A percentile compares a stretch with the other conserved stretches of the same genome.
phyloP scores from a whole-genome alignment of 2,329 filamentous ascomycete species.

The Calonectria hawksworthii region DNA sequence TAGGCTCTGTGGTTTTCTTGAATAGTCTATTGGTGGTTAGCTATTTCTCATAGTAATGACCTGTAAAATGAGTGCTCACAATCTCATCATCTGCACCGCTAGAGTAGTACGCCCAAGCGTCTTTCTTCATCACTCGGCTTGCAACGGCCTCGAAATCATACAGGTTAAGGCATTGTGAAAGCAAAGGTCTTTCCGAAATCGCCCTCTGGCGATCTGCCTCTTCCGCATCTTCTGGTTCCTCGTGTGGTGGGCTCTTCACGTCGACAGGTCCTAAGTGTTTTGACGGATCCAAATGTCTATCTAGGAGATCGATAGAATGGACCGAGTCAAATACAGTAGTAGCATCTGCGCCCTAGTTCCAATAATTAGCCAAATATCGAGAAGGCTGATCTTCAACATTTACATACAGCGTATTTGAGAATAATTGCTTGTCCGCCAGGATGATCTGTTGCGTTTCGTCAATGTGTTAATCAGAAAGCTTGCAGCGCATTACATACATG shows the following conservation, averaged over 20 bases:
- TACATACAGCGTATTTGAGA: conserved; percentile 85
- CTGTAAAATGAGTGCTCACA: conserved; percentile 40
- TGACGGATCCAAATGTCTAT: conserved; percentile 84
- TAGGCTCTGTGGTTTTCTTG: conserved; percentile 96
- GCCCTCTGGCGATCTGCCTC: conserved; percentile 78
- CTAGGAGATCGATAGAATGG: conserved; percentile 87
- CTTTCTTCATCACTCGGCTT: conserved; percentile 91
- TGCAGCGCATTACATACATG: not conserved
- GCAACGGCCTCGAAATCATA: conserved; percentile 97
- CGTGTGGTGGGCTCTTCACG: conserved; percentile 84
- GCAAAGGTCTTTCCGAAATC: conserved; percentile 79
- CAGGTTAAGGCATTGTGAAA: conserved; percentile 93
- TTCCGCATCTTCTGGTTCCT: conserved; percentile 74
- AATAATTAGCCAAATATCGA: conserved; percentile 21
- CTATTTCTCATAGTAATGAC: not conserved
- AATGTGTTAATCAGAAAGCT: not conserved
- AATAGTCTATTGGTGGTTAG: conserved; percentile 74
- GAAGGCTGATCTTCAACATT: not conserved
- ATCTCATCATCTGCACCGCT: conserved; percentile 77
- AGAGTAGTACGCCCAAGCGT: conserved; percentile 98
- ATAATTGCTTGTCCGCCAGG: conserved; percentile 94
- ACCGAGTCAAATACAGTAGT: conserved; percentile 94
- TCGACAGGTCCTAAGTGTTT: conserved; percentile 94
- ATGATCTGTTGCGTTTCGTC: conserved; percentile 73
- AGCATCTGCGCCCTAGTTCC: conserved; percentile 82